These are phyloP conservation scores for Castanea sativa DNA, from an alignment of 306 rosid species.

Conservation along the genomic window DNA sequence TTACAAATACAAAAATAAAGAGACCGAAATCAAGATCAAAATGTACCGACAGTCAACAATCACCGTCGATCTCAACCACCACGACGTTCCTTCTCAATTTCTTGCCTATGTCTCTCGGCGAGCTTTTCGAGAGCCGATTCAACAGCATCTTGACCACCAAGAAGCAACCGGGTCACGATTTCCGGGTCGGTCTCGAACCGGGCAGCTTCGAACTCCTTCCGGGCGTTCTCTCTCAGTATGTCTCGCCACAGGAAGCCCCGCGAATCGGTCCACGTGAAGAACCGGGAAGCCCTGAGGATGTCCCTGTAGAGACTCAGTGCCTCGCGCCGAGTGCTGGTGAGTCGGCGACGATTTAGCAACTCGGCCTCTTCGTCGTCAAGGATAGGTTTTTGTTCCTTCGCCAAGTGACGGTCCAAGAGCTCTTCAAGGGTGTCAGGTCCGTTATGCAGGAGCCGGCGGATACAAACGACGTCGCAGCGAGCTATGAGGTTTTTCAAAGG, in stretches of 20 bases:
- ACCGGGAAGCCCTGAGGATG: constrained; percentile 59
- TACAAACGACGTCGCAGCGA: neutral
- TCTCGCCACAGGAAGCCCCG: constrained; percentile 69
- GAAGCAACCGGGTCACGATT: constrained; percentile 63
- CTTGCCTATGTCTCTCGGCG: constrained; percentile 57
- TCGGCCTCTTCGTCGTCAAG: constrained; percentile 50
- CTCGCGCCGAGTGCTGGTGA: constrained; percentile 72
- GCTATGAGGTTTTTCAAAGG: neutral
- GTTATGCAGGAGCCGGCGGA: constrained; percentile 48
- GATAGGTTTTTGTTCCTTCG: constrained; percentile 41
- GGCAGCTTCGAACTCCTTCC: constrained; percentile 79
- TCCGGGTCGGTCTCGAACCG: constrained; percentile 77
- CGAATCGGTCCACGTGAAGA: constrained; percentile 67
- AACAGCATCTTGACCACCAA: constrained; percentile 79
- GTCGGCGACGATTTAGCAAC: constrained; percentile 57
- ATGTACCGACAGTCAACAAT: neutral
- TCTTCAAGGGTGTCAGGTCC: constrained; percentile 86
- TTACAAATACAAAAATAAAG: too few species aligned
- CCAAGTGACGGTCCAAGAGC: constrained; percentile 73
- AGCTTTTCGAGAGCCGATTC: constrained; percentile 70
- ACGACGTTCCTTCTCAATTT: constrained; percentile 58
- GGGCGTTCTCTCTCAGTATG: constrained; percentile 70
- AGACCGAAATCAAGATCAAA: neutral
- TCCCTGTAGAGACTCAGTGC: constrained; percentile 76
- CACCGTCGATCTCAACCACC: constrained; percentile 29